Conservation (phyloP, 768 basidiomycete genomes). For the Collybia nuda region DNA sequence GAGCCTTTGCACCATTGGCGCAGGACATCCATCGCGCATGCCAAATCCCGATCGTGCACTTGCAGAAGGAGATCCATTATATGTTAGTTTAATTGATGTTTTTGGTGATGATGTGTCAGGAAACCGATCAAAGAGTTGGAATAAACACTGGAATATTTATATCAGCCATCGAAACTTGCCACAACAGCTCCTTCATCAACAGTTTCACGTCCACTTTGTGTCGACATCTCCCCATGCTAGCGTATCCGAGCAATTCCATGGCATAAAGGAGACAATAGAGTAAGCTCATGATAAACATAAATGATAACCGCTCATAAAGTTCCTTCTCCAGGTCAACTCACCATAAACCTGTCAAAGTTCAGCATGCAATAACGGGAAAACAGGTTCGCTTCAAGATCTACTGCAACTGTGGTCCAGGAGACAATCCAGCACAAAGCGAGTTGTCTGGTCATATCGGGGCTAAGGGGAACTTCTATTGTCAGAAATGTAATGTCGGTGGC, state of each 20-base stretch:
- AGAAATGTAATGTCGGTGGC: constrained; percentile 38
- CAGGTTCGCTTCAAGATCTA: constrained; percentile 23
- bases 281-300: constrained; percentile 13
- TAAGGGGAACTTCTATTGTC: constrained; percentile 38
- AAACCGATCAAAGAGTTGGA: constrained; percentile 43
- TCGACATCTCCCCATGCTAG: constrained; percentile 36
- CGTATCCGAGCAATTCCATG: constrained; percentile 36
- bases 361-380: constrained; percentile 20
- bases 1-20: constrained; percentile 12
- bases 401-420: constrained; percentile 27
- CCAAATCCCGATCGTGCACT: constrained; percentile 29
- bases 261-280: constrained; percentile 29
- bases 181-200: constrained; percentile 29
- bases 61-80: constrained; percentile 28
- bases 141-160: constrained; percentile 44
- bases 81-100: constrained; percentile 28
- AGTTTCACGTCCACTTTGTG: constrained; percentile 36
- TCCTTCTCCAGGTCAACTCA: constrained; percentile 25
- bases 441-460: constrained; percentile 36
- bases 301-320: no score
- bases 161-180: constrained; percentile 35
- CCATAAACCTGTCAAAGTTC: constrained; percentile 26
- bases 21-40: constrained; percentile 24
- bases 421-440: constrained; percentile 42
- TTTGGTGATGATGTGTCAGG: constrained; percentile 45